Evolutionary conservation across 139 green algal species (phyloP), one percentile per base, ranked within the genome.

Genomic region (Coelastrella sp.): DNA sequence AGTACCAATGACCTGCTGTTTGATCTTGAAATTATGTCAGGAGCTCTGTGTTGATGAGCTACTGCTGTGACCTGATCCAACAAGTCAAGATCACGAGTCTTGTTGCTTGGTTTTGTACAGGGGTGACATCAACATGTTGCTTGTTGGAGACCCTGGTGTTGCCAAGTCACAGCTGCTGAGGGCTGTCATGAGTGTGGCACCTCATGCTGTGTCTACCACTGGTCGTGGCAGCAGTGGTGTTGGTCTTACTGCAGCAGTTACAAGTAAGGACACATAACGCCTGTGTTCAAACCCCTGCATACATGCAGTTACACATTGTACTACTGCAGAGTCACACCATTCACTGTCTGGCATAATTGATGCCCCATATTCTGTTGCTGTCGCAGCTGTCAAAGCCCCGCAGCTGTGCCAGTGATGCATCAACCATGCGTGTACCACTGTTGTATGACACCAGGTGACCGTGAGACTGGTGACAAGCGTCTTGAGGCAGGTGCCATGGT

Each of bases 401-500:
- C n/a, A n/a, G n/a, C n/a, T n/a, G n/a, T n/a, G n/a, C n/a, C n/a
- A n/a, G n/a, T n/a, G n/a, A n/a, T n/a, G n/a, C n/a, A n/a, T n/a
- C n/a, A n/a, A n/a, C n/a, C n/a, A n/a, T n/a, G n/a, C n/a, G n/a
- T n/a, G n/a, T n/a, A n/a, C n/a, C n/a, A n/a, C n/a, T n/a, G n/a
- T n/a, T n/a, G n/a, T 13, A 57, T 57, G 11, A 57, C 53, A 7
- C 17, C 75, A 82, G 75, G 51, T n/a, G 78, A 84, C 78, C 78
- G 78, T 34, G 78, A 84, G 78, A 88, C 92, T 96, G 95, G 96
- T 11, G 97, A 99, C 87, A 94, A 96, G 80, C 93, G 96, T 23
- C 92, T 99, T 35, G 97, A 99, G 87, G 97, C 97, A 3, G 97
- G 97, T 8, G 97, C 97, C 60, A 99, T 99, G 97, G 97, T 99